phyloP scores from a whole-genome alignment of 1,284 basidiomycete species.

The Pascua sp. region DNA sequence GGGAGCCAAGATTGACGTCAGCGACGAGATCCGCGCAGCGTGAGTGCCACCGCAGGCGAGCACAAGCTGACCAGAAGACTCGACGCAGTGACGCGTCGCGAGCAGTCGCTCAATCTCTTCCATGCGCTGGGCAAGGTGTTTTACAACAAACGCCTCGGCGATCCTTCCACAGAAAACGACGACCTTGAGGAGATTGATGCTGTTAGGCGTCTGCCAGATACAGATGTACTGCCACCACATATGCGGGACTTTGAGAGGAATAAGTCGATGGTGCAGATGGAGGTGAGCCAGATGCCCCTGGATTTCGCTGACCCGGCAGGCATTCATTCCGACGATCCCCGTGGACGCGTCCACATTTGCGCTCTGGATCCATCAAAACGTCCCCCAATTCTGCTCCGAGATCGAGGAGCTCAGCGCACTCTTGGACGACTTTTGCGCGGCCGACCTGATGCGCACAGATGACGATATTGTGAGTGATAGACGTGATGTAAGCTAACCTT shows the following conservation, averaged over 20 bases:
- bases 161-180: conserved; percentile 36
- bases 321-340: conserved; percentile 68
- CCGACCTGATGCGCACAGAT: conserved; percentile 66
- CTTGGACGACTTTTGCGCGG: conserved; percentile 73
- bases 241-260: conserved; percentile 62
- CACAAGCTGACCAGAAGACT: conserved; percentile 45
- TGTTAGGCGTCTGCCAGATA: conserved; percentile 46
- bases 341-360: conserved; percentile 85
- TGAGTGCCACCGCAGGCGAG: conserved; percentile 25
- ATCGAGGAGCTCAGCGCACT: conserved; percentile 70
- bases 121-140: conserved; percentile 90
- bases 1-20: conserved; percentile 42
- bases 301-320: conserved; percentile 14
- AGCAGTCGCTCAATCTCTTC: conserved; percentile 82
- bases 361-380: conserved; percentile 91
- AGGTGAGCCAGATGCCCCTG: conserved; percentile 55
- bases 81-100: conserved; percentile 71
- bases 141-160: conserved; percentile 73
- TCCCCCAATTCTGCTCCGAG: conserved; percentile 73
- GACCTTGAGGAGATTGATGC: conserved; percentile 28
- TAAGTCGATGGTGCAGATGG: conserved; percentile 72
- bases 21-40: conserved; percentile 45
- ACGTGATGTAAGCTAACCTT: conserved; percentile 11
- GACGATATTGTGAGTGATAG: conserved; percentile 61
- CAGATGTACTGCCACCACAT: conserved; percentile 57